A percentile compares a stretch with the other conserved stretches of the same genome.
These are phyloP conservation scores for Metschnikowia similis DNA, from an alignment of 805 yeast species.

Conservation along the genomic window DNA sequence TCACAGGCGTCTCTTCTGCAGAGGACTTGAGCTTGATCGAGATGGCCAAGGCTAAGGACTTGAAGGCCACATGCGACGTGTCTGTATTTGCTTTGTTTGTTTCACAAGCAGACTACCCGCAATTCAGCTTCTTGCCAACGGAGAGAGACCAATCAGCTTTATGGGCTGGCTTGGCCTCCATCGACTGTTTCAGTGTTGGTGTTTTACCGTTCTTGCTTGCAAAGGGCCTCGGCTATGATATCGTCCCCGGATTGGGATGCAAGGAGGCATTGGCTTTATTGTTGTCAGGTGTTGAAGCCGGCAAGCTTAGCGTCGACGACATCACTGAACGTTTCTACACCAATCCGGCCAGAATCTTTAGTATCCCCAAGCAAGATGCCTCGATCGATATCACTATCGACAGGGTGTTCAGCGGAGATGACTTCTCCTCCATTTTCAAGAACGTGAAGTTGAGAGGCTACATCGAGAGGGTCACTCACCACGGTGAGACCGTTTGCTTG, in stretches of 20 bases:
- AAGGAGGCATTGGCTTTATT: slow-evolving; percentile 78
- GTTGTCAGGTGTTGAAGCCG: slow-evolving; percentile 72
- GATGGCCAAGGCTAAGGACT: slow-evolving; percentile 78
- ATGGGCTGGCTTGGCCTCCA: slow-evolving; percentile 67
- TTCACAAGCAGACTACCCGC: slow-evolving; percentile 66
- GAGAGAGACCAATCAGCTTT: slow-evolving; percentile 74
- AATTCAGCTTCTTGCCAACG: slow-evolving; percentile 72
- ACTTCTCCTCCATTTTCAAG: slow-evolving; percentile 39
- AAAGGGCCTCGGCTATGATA: slow-evolving; percentile 54
- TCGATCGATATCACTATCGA: slow-evolving; percentile 80
- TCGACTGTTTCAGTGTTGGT: slow-evolving; percentile 89
- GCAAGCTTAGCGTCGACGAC: slow-evolving; percentile 67
- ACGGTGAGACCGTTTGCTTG: slow-evolving; percentile 73
- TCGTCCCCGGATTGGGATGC: slow-evolving; percentile 71
- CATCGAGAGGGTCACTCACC: slow-evolving; percentile 81
- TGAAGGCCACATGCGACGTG: slow-evolving; percentile 87
- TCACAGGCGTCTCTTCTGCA: slow-evolving; percentile 76
- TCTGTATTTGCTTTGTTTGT: slow-evolving; percentile 74
- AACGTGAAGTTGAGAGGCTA: slow-evolving; percentile 63
- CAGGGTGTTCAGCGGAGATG: slow-evolving; percentile 39
- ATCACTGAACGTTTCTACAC: slow-evolving; percentile 70
- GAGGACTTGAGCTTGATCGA: slow-evolving; percentile 80
- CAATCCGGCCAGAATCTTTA: slow-evolving; percentile 78
- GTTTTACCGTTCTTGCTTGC: slow-evolving; percentile 71
- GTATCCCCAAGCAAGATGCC: slow-evolving; percentile 76